phyloP scores from a whole-genome alignment of 2,329 filamentous ascomycete species.

The Emericellopsis atlantica region DNA sequence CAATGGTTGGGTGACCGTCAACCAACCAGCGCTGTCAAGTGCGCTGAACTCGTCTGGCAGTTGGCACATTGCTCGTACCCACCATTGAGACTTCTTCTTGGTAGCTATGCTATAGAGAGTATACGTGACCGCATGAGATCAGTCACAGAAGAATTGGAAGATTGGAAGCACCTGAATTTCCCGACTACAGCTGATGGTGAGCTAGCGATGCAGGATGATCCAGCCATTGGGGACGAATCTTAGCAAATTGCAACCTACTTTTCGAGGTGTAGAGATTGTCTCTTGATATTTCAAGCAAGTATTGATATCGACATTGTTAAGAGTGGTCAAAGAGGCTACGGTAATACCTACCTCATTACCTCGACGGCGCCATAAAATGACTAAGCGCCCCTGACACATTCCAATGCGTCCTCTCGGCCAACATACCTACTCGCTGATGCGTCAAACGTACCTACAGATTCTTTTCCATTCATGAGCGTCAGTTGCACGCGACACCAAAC shows the following conservation, averaged over 20 bases:
- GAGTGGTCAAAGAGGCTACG: too few relatives aligned
- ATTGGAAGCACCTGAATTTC: constrained; percentile 82
- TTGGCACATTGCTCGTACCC: constrained; percentile 91
- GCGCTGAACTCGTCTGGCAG: constrained; percentile 89
- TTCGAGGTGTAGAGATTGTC: too few relatives aligned
- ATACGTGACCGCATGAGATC: constrained; percentile 80
- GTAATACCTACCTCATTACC: too few relatives aligned
- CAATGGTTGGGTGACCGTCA: constrained; percentile 91
- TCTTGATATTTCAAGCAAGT: too few relatives aligned
- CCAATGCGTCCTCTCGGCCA: too few relatives aligned
- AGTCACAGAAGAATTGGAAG: constrained; percentile 89
- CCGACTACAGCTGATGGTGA: constrained; percentile 12
- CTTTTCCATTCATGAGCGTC: too few relatives aligned
- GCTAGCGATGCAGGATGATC: background rate
- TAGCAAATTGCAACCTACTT: background rate
- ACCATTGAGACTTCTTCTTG: constrained; percentile 72
- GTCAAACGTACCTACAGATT: too few relatives aligned
- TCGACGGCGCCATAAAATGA: too few relatives aligned
- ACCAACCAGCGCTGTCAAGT: constrained; percentile 84
- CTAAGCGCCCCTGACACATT: too few relatives aligned
- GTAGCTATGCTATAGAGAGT: constrained; percentile 91
- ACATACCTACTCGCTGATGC: too few relatives aligned
- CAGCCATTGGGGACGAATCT: background rate
- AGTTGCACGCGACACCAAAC: too few relatives aligned
- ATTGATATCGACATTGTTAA: too few relatives aligned